These are phyloP conservation scores for Starmerella geochares DNA, from an alignment of 805 yeast species.

Conservation along the genomic window DNA sequence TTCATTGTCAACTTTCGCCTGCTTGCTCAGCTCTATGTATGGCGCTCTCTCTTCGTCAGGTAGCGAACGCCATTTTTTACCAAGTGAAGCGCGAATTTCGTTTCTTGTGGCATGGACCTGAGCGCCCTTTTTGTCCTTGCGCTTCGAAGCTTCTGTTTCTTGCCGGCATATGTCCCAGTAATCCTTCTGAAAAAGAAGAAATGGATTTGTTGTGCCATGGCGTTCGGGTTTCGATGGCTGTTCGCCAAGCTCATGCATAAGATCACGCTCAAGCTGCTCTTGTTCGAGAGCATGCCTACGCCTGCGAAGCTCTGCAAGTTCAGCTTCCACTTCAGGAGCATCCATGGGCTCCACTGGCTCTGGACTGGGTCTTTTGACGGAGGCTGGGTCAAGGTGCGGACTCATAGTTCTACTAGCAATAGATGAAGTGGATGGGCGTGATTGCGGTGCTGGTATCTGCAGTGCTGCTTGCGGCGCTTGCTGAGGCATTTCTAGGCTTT, in stretches of 20 bases:
- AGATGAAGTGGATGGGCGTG: background rate
- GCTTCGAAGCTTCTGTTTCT: constrained; percentile 31
- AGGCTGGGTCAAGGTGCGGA: background rate
- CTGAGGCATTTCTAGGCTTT: background rate
- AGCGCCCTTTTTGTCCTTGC: constrained; percentile 25
- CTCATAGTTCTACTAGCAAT: background rate
- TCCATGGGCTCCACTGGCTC: constrained; percentile 12
- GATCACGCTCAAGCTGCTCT: constrained; percentile 31
- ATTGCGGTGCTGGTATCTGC: background rate
- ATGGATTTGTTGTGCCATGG: constrained; percentile 34
- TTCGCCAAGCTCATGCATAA: constrained; percentile 33
- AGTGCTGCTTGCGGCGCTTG: background rate
- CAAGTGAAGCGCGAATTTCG: constrained; percentile 35
- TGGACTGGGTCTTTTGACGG: background rate
- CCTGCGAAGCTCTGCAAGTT: constrained; percentile 27
- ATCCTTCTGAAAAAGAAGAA: constrained; percentile 35
- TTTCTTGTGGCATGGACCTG: constrained; percentile 32
- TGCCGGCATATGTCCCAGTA: constrained; percentile 36
- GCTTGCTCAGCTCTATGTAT: constrained; percentile 31
- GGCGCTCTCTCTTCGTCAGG: constrained; percentile 33
- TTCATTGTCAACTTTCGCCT: constrained; percentile 31
- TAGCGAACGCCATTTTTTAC: constrained; percentile 35
- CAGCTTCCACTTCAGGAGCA: constrained; percentile 23
- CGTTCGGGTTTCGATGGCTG: constrained; percentile 34
- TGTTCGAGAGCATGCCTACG: constrained; percentile 28